Evolutionary conservation across 1,284 basidiomycete genomes (phyloP), one percentile per base, ranked within the genome.

Genomic region (Abortiporus biennis): DNA sequence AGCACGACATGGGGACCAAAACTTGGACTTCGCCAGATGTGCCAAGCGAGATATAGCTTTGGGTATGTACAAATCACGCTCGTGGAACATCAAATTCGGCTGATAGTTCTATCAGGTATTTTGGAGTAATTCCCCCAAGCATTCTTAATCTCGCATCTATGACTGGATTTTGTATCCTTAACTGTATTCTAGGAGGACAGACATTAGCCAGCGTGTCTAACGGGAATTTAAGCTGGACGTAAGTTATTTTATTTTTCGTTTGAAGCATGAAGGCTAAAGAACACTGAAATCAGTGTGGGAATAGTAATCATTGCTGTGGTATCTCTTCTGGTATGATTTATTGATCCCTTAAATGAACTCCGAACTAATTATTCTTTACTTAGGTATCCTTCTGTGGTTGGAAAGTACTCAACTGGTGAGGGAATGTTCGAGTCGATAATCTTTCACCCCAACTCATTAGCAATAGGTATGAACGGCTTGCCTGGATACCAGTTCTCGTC

Each of bases 1-100:
- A 89, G 85, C 40, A 72, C 81, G 11, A 89, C 84, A 30, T 92
- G 87, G 77, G 91, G 92, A n/a, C 85, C 89, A 0, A 83, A 80
- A 58, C 68, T 86, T 0, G 92, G 91, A 6, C 75, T 93, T 66
- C 74, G 91, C n/a, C 90, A 92, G 54, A 91, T 93, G 85, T 78
- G 89, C 16, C 76, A 81, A 46, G 80, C 90, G 4, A 69, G 85
- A 19, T 87, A 83, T 61, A 81, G 77, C 27, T 89, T 91, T 56
- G 89, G 87, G 78, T 85, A 33, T 29, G 74, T 59, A 4, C 27
- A 22, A 22, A 16, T 34, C 20, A 13, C 16, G 5, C 27, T 31
- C 34, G n/a, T 6, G 19, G 20, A 9, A 13, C 17, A 13, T 8
- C 11, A 3, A 6, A 6, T 29, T 29, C n/a, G 27, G 27, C 24